Base-by-base conservation (phyloP, 108 stramenopile species). In the Pseudonitzschia multistriata region DNA sequence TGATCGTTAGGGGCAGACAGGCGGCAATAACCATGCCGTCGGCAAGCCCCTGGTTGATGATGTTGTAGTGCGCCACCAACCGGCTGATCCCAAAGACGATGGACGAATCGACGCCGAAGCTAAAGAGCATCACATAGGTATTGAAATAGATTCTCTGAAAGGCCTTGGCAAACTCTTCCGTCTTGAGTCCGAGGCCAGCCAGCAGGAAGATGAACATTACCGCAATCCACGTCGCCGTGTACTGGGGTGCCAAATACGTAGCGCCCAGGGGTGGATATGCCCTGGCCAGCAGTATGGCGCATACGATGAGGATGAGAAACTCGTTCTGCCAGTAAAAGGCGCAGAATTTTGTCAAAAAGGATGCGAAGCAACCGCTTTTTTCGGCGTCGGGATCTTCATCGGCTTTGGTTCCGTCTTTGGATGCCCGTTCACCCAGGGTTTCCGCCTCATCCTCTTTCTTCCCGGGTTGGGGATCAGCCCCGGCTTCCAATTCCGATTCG, bases 181-280 rank as follows among this genome's bases (percentile, higher is more conserved):
- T 91, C 69, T 89, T 87, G 34, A 96, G 74, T 1, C 81, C 81
- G 74, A 93, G 74, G 34, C 92, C 92, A 11, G 89, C 80, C 35
- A 93, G 48, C 36, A 89, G 73, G 59, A 95, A 95, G 52, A 93
- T 93, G 70, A 91, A 75, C 19, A 88, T 71, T 8, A 93, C 92
- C 3, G 81, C 83, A 40, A 93, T 80, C 87, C 88, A 92, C 14
- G 86, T 87, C 10, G 90, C 80, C 3, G 94, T 95, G 29, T 90
- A 84, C 29, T 91, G 54, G 5, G 91, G 90, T 21, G 71, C 72
- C 0, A 95, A 70, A 68, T 91, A 91, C 2, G 49, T 72, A 0
- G 90, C 90, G 4, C 94, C 94, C 21, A 95, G 57, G 3, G 88
- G 89, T 21, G 94, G 94, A 61, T 92, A 91, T n/a, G 89, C 91